Conservation (phyloP, 208 protist species). For the Wallacemonas sp. region DNA sequence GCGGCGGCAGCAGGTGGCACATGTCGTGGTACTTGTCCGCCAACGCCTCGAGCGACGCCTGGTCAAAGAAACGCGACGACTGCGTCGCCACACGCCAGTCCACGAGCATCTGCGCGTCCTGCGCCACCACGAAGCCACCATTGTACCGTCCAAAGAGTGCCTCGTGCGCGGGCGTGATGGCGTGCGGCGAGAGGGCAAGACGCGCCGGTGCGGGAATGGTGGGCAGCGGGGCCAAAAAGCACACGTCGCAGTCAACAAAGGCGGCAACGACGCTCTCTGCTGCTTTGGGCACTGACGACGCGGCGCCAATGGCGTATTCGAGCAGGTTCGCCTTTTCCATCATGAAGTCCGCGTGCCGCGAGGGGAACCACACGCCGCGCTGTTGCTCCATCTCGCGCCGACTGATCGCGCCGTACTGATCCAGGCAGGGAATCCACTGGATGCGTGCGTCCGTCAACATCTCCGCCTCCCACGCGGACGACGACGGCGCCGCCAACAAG, state of each 20-base stretch:
- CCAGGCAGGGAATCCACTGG: slow-evolving; percentile 68
- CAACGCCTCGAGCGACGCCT: slow-evolving; percentile 70
- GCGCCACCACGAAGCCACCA: slow-evolving; percentile 62
- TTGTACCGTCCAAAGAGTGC: slow-evolving; percentile 75
- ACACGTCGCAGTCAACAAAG: slow-evolving; percentile 84
- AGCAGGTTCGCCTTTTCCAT: slow-evolving; percentile 88
- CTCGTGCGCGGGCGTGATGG: slow-evolving; percentile 50
- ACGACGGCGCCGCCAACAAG: slow-evolving; percentile 22
- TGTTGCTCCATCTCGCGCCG: slow-evolving; percentile 69
- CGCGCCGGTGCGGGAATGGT: slow-evolving; percentile 26
- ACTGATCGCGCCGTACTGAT: slow-evolving; percentile 58
- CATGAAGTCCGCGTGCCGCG: slow-evolving; percentile 84
- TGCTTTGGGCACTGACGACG: not conserved
- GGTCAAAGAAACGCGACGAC: slow-evolving; percentile 76
- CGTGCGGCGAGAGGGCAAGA: slow-evolving; percentile 70
- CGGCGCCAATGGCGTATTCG: slow-evolving; percentile 53
- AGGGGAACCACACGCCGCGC: slow-evolving; percentile 67
- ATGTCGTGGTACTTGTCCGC: slow-evolving; percentile 34
- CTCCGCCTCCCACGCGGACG: not conserved
- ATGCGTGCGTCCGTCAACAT: slow-evolving; percentile 37
- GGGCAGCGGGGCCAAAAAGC: slow-evolving; percentile 52
- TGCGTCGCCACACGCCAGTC: slow-evolving; percentile 64
- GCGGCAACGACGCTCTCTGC: slow-evolving; percentile 21
- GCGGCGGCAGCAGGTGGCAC: slow-evolving; percentile 50
- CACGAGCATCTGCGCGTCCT: slow-evolving; percentile 39